Conservation (phyloP, 1,139 yeast species). For the Candida glucosophila region DNA sequence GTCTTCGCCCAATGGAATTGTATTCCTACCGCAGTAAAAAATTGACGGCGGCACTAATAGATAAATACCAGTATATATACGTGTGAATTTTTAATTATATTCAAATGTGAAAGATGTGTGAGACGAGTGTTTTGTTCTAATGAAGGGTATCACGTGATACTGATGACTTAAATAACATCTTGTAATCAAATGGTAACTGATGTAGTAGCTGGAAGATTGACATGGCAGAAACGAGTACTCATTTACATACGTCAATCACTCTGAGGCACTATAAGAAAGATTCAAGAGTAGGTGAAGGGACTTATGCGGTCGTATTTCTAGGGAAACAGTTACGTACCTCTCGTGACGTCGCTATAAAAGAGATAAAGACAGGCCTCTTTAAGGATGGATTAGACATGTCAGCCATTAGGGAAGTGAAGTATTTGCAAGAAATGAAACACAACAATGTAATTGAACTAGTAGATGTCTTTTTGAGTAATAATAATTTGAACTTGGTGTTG, state of each 20-base stretch:
- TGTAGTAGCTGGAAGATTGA: no score
- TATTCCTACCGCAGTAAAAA: constrained; percentile 17
- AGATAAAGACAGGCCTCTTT: constrained; percentile 88
- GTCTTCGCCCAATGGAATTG: constrained; percentile 91
- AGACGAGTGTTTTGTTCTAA: no score
- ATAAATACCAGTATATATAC: no score
- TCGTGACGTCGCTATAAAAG: constrained; percentile 81
- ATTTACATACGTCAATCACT: no score
- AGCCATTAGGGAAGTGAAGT: constrained; percentile 91
- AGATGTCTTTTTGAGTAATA: constrained; percentile 72
- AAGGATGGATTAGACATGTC: constrained; percentile 98
- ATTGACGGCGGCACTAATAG: no score
- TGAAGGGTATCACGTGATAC: no score
- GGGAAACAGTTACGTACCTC: constrained; percentile 56
- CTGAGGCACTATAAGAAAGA: constrained; percentile 55
- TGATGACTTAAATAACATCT: no score
- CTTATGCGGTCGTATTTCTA: constrained; percentile 92
- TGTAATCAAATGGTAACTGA: no score
- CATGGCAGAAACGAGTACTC: no score
- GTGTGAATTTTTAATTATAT: no score
- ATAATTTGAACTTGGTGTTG: constrained; percentile 73
- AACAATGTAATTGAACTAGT: constrained; percentile 76
- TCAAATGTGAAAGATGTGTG: no score
- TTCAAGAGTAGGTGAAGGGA: constrained; percentile 95
- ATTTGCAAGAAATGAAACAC: constrained; percentile 79